phyloP scores from a whole-genome alignment of 805 yeast species.

The Wickerhamiella alocasiicola region DNA sequence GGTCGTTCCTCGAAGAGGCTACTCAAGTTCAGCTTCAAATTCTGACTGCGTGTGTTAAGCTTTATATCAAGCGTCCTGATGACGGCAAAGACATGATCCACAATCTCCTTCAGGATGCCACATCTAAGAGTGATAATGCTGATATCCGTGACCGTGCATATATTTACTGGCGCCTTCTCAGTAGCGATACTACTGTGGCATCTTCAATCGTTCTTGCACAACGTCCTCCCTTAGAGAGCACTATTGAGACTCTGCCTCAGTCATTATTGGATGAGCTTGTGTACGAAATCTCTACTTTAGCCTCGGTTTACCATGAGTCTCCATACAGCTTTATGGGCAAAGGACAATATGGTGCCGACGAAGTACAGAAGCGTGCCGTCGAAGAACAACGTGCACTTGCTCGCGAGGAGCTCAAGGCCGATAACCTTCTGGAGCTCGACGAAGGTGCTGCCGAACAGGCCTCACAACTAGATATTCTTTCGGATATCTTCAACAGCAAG shows the following conservation, averaged over 20 bases:
- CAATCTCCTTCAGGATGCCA: slow-evolving; percentile 62
- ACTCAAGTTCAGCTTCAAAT: slow-evolving; percentile 65
- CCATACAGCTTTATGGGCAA: slow-evolving; percentile 46
- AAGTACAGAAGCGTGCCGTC: slow-evolving; percentile 37
- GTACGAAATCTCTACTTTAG: slow-evolving; percentile 66
- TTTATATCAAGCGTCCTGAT: slow-evolving; percentile 48
- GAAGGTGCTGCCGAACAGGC: slow-evolving; percentile 27
- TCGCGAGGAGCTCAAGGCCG: slow-evolving; percentile 42
- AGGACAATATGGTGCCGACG: slow-evolving; percentile 32
- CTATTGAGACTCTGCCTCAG: slow-evolving; percentile 61
- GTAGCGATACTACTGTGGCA: slow-evolving; percentile 72
- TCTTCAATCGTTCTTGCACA: slow-evolving; percentile 44
- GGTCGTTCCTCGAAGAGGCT: slow-evolving; percentile 50
- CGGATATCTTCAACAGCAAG: slow-evolving; percentile 20
- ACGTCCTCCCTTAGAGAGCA: slow-evolving; percentile 59
- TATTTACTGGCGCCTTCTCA: slow-evolving; percentile 75
- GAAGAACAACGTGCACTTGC: slow-evolving; percentile 73
- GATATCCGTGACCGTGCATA: slow-evolving; percentile 79
- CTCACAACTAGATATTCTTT: slow-evolving; percentile 17
- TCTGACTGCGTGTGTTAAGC: slow-evolving; percentile 65
- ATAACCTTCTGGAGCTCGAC: slow-evolving; percentile 71
- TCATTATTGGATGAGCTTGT: slow-evolving; percentile 54
- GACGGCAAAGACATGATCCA: slow-evolving; percentile 57
- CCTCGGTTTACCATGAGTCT: slow-evolving; percentile 85
- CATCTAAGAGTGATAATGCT: slow-evolving; percentile 70